A percentile compares a stretch with the other conserved stretches of the same genome.
These are phyloP conservation scores for Physcomitrium patens DNA, from an alignment of 225 moss, liverwort and hornwort species.

Conservation along the genomic window DNA sequence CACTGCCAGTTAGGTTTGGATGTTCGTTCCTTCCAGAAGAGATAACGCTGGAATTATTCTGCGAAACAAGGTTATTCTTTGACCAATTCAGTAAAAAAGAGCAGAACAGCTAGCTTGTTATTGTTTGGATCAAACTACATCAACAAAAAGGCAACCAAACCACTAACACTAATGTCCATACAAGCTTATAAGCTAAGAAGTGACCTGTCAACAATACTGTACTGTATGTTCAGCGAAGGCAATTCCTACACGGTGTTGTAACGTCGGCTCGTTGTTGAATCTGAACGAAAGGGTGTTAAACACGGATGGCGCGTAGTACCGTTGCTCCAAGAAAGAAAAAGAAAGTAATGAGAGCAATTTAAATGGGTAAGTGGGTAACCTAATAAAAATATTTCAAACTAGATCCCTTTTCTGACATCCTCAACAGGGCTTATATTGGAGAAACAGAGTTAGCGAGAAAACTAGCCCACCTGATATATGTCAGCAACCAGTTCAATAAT, in stretches of 20 bases:
- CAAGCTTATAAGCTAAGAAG: constrained; percentile 10
- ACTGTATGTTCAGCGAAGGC: constrained; percentile 13
- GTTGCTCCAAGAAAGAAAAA: neutral
- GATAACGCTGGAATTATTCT: constrained; percentile 5
- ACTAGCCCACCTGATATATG: neutral
- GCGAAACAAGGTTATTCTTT: constrained; percentile 25
- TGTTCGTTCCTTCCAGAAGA: constrained; percentile 3
- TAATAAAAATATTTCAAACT: neutral
- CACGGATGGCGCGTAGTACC: neutral
- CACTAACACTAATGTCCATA: neutral
- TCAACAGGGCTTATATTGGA: constrained; percentile 11
- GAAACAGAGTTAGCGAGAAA: constrained; percentile 14
- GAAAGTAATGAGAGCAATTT: neutral
- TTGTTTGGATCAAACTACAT: constrained; percentile 2
- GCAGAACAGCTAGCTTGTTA: neutral
- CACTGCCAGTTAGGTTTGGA: neutral
- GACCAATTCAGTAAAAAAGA: neutral
- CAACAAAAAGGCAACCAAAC: neutral
- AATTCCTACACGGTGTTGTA: neutral
- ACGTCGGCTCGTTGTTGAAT: neutral
- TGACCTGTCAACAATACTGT: neutral
- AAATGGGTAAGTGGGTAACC: neutral
- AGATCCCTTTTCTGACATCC: neutral
- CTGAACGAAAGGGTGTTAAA: constrained; percentile 8
- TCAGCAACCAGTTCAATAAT: neutral